Evolutionary conservation across 805 yeast species (phyloP).

Genomic region (Debaryomyces hansenii): DNA sequence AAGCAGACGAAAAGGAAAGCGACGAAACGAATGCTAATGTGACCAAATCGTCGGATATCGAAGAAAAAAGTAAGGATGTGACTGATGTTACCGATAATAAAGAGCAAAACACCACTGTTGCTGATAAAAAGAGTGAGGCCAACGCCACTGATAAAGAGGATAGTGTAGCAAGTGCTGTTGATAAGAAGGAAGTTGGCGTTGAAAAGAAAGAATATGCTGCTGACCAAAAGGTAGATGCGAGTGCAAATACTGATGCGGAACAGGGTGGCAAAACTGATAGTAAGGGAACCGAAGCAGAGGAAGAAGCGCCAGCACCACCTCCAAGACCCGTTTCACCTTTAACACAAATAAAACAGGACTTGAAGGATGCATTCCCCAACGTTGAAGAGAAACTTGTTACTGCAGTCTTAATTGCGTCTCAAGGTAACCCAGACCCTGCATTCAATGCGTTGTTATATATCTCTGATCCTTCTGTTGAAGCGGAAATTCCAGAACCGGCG

Average conservation of each 20-base stretch:
- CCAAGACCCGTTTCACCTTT: conserved; percentile 64
- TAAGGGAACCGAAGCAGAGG: conserved; percentile 4
- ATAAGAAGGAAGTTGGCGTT: neutral
- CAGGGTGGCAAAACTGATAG: conserved; percentile 5
- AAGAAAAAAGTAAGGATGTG: neutral
- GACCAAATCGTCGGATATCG: neutral
- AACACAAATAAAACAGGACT: conserved; percentile 53
- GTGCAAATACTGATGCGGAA: neutral
- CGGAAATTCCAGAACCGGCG: conserved; percentile 45
- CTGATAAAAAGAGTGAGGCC: neutral
- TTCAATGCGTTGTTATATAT: conserved; percentile 82
- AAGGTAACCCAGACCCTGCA: conserved; percentile 78
- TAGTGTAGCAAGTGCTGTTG: neutral
- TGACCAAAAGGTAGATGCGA: neutral
- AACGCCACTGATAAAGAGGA: neutral
- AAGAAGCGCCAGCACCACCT: conserved; percentile 36
- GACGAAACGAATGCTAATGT: neutral
- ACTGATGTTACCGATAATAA: neutral
- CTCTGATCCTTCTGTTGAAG: conserved; percentile 66
- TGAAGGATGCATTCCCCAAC: conserved; percentile 84
- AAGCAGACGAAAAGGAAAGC: neutral
- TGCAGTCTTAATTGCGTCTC: conserved; percentile 83
- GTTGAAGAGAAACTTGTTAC: conserved; percentile 68
- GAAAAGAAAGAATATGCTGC: conserved; percentile 9
- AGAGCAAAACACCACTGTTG: conserved; percentile 1